Evolutionary conservation across 2,329 filamentous ascomycete genomes (phyloP).

Genomic region (Endoconidiophora laricicola): DNA sequence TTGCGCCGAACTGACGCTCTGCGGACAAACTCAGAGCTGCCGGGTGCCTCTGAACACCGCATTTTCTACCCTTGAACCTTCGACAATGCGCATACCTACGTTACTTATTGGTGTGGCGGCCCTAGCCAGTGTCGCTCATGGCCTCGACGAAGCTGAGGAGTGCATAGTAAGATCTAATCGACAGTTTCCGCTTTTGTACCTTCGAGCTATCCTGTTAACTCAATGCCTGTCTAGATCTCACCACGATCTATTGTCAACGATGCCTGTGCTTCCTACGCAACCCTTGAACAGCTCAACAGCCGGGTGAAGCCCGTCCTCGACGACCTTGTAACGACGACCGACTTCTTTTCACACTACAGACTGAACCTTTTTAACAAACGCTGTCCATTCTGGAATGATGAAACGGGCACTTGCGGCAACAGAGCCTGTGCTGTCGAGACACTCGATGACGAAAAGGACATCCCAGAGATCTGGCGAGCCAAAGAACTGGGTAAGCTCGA

Average conservation of each 20-base stretch:
- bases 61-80: no score
- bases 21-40: no score
- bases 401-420: constrained; percentile 88
- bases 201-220: constrained; percentile 17
- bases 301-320: constrained; percentile 60
- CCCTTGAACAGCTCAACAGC: constrained; percentile 70
- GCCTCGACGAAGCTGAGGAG: background rate
- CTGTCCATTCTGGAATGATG: constrained; percentile 93
- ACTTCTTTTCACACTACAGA: constrained; percentile 97
- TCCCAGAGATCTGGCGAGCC: constrained; percentile 79
- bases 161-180: constrained; percentile 6
- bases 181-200: constrained; percentile 5
- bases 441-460: constrained; percentile 85
- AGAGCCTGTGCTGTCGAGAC: constrained; percentile 93
- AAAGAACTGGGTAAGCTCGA: constrained; percentile 84
- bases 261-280: constrained; percentile 84
- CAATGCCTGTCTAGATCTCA: constrained; percentile 48
- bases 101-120: background rate
- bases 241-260: constrained; percentile 81
- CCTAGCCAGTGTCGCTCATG: constrained; percentile 1
- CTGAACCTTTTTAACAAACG: constrained; percentile 86
- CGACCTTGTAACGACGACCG: constrained; percentile 69
- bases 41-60: no score
- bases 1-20: no score
- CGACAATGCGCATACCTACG: no score